Conservation (phyloP, 345 rosid genomes). For the Citropsis articulata region DNA sequence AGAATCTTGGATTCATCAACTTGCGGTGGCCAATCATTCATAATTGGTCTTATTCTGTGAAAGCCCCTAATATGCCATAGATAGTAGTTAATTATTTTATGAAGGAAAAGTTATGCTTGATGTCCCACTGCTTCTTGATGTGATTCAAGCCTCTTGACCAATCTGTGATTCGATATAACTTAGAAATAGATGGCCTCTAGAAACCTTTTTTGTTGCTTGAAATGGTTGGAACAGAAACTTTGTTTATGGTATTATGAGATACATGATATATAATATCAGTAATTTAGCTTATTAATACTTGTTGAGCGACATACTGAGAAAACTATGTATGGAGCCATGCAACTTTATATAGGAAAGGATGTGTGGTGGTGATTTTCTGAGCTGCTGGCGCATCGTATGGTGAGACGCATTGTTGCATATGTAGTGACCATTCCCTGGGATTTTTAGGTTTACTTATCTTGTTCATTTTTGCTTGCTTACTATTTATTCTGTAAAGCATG, state of each 20-base stretch:
- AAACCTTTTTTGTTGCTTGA: not conserved
- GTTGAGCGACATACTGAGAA: not conserved
- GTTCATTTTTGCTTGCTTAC: not conserved
- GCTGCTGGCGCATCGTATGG: not conserved
- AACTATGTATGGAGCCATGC: not conserved
- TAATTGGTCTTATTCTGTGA: not conserved
- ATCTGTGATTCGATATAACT: not conserved
- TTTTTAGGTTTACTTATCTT: not conserved
- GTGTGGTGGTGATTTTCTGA: not conserved
- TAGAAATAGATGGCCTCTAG: not conserved
- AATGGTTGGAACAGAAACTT: not conserved
- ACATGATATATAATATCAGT: not conserved
- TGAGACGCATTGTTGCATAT: not conserved
- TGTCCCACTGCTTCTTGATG: not conserved
- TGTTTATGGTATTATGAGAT: not conserved
- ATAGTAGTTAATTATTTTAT: not conserved
- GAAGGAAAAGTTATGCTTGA: not conserved
- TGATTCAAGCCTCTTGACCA: not conserved
- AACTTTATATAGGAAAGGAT: not conserved
- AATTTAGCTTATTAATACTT: not conserved
- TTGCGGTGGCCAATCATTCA: not conserved
- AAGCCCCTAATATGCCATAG: not conserved
- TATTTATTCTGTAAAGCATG: not conserved
- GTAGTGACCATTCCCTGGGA: not conserved
- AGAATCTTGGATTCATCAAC: not conserved